Evolutionary conservation across 164 flowering plant genomes (phyloP), one percentile per base, ranked within the genome.

Genomic region (Amborella trichopoda): DNA sequence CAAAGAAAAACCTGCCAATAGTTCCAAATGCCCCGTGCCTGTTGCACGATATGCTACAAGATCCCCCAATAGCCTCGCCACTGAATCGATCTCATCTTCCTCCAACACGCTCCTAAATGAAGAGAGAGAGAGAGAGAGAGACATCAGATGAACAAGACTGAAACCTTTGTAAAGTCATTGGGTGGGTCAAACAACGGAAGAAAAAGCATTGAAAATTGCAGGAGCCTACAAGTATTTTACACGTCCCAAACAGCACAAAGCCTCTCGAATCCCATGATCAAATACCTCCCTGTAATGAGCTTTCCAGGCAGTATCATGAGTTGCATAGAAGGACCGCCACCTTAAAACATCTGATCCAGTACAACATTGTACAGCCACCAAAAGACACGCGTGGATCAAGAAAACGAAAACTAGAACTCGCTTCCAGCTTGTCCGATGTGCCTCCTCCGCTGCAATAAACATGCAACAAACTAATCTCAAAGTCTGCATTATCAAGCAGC

Each of bases 21-120:
- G 72, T 54, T 83, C 84, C 66, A 86, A 63, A 72, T 86, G 96
- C n/a, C 96, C 96, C 20, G 84, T 75, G 59, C 93, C 89, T 41
- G 89, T 60, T 52, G 96, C 89, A 50, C 93, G 89, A 62, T 86
- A 86, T 50, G 89, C 72, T 55, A 86, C 93, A 64, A 86, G 96
- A 63, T 86, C 96, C 61, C 93, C 89, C 52, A 86, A 58, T 44
- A 80, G 66, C n/a, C 64, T 68, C 32, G 96, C 96, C 10, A 86
- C 89, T 28, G 87, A 75, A 37, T 68, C 59, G 19, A 86, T 77
- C 55, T 86, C 89, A 62, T 86, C 96, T 65, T 80, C 93, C 56
- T 83, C 88, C 60, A 66, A 22, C 3, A 46, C 75, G 62, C 68
- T 78, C 73, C 95, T 86, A 46, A 5, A 49, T 11, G 42, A 48